A percentile compares a stretch with the other conserved stretches of the same genome.
Evolutionary conservation across 23 red algal genomes (phyloP).

Genomic region (Cyanidioschyzon merolae): DNA sequence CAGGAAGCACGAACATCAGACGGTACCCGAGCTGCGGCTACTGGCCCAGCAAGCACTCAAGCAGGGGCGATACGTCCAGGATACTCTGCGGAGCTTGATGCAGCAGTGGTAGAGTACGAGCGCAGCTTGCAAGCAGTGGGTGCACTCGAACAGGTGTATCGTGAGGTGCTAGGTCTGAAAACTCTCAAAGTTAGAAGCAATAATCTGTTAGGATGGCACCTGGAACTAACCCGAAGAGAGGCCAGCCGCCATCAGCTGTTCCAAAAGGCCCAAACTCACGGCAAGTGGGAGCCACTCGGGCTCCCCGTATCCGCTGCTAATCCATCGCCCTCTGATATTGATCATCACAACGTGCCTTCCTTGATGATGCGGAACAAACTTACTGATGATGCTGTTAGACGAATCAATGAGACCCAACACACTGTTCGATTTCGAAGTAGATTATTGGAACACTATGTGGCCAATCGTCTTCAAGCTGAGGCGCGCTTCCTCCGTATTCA

Average conservation of each 20-base stretch:
- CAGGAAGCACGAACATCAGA: not conserved
- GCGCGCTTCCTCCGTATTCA: conserved; percentile 6
- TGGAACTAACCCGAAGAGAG: not conserved
- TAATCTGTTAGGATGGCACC: not conserved
- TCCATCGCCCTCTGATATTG: not conserved
- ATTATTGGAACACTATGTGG: not conserved
- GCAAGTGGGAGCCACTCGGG: not conserved
- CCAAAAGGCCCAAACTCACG: not conserved
- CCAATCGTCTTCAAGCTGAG: not conserved
- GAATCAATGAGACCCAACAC: not conserved
- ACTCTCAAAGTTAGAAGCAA: not conserved
- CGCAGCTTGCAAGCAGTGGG: not conserved
- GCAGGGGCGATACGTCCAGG: not conserved
- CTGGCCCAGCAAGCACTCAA: not conserved
- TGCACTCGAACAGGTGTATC: not conserved
- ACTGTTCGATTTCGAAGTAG: conserved; percentile 4
- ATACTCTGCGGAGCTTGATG: not conserved
- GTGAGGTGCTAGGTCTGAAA: not conserved
- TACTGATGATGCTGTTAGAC: not conserved
- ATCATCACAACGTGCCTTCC: not conserved
- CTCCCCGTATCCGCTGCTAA: not conserved
- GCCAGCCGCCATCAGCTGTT: not conserved
- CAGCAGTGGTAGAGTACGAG: not conserved
- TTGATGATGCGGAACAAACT: not conserved
- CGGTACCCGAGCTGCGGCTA: not conserved